Evolutionary conservation across 2,329 filamentous ascomycete genomes (phyloP).

Genomic region (Pseudogymnoascus sp.): DNA sequence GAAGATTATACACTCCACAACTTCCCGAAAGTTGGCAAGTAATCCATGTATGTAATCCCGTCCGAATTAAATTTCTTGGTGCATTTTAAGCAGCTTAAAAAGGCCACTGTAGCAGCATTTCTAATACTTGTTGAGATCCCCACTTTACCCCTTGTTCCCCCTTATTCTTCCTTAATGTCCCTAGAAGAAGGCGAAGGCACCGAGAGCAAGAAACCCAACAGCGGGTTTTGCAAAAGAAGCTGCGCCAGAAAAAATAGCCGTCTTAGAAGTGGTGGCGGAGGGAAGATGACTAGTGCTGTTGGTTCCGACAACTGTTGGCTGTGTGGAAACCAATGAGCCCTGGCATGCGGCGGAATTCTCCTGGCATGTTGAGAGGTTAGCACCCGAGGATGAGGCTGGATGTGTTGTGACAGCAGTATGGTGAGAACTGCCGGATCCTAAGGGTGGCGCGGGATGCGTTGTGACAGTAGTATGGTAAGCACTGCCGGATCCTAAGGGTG

Average conservation of each 20-base stretch:
- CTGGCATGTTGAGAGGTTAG: background rate
- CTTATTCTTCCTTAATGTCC: background rate
- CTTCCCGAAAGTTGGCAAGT: too few relatives aligned
- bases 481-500: background rate
- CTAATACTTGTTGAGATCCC: background rate
- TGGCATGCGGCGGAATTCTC: background rate
- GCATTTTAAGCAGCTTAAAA: background rate
- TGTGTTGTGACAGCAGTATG: background rate
- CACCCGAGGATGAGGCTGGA: background rate
- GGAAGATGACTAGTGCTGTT: background rate
- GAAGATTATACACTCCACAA: too few relatives aligned
- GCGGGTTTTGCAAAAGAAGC: background rate
- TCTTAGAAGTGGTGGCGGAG: background rate
- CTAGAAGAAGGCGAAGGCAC: background rate
- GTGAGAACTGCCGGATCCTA: background rate
- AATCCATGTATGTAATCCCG: background rate
- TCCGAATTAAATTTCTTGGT: background rate
- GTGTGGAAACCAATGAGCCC: background rate
- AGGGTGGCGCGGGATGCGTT: background rate
- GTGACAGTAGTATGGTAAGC: background rate
- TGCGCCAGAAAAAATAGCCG: background rate
- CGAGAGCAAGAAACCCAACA: background rate
- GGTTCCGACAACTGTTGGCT: background rate
- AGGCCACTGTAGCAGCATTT: background rate
- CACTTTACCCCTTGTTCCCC: background rate